Conservation (phyloP, 2,329 filamentous ascomycete genomes). For the Xylariaceae sp. region DNA sequence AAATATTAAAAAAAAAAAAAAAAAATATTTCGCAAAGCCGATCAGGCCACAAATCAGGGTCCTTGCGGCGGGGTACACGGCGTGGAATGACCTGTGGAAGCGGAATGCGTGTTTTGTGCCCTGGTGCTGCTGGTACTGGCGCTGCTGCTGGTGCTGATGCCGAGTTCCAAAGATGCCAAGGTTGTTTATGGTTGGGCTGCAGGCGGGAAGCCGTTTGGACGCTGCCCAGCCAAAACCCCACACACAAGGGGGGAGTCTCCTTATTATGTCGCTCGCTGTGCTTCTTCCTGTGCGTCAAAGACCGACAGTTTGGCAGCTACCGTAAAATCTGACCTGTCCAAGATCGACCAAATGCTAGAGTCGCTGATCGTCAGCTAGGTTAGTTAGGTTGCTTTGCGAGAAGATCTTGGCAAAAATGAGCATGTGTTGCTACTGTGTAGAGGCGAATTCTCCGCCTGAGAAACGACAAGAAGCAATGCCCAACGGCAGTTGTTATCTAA, state of each 20-base stretch:
- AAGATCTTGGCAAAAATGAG: conserved; percentile 3
- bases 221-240: conserved; percentile 40
- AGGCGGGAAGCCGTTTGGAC: conserved; percentile 39
- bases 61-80: too few species aligned
- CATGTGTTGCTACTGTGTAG: not conserved
- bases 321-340: conserved; percentile 18
- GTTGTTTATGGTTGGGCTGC: conserved; percentile 40
- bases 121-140: not conserved
- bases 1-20: too few species aligned
- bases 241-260: conserved; percentile 32
- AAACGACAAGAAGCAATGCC: conserved; percentile 8
- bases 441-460: not conserved
- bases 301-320: not conserved
- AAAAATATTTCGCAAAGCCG: too few species aligned
- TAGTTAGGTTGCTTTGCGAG: not conserved
- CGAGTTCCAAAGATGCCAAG: conserved; percentile 20
- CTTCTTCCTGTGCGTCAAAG: not conserved
- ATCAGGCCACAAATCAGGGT: too few species aligned
- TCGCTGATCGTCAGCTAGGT: conserved; percentile 26
- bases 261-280: conserved; percentile 10
- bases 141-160: not conserved
- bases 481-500: conserved; percentile 1
- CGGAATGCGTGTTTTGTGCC: not conserved
- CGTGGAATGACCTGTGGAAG: too few species aligned
- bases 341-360: conserved; percentile 27